Evolutionary conservation across 2,329 filamentous ascomycete genomes (phyloP).

Genomic region (Dothiorella sarmentorum): DNA sequence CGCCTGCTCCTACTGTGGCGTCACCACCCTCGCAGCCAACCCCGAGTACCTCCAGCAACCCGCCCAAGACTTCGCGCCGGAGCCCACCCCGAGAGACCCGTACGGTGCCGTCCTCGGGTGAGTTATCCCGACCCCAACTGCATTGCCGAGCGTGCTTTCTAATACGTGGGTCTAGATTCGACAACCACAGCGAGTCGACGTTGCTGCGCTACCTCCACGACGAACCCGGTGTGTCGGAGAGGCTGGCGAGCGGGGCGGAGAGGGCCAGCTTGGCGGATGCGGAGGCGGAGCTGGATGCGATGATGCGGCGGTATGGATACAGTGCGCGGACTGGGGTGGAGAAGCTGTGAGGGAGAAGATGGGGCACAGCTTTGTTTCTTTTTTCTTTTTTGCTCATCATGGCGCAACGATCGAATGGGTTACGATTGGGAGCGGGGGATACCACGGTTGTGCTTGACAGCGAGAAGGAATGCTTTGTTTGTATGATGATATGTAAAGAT

Average conservation of each 20-base stretch:
- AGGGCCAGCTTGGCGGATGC: background rate
- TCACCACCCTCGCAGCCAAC: background rate
- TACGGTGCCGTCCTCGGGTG: background rate
- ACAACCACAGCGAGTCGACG: background rate
- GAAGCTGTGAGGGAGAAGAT: background rate
- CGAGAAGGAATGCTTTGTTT: too few species aligned
- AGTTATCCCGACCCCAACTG: background rate
- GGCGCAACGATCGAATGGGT: too few species aligned
- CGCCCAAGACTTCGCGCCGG: background rate
- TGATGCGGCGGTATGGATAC: background rate
- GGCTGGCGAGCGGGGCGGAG: background rate
- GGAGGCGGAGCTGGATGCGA: background rate
- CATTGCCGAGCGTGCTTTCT: background rate
- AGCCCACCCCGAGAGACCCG: background rate
- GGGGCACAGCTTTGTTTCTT: too few species aligned
- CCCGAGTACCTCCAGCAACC: background rate
- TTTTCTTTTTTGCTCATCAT: too few species aligned
- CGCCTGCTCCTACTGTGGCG: background rate
- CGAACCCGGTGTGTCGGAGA: background rate
- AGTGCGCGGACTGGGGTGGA: background rate
- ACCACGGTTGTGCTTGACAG: too few species aligned
- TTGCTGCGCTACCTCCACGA: slow-evolving; percentile 1
- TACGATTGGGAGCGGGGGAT: too few species aligned
- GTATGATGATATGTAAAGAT: too few species aligned
- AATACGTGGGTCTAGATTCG: background rate